Conservation (phyloP, 176 grass and related monocot species). For the Stipa capillata region DNA sequence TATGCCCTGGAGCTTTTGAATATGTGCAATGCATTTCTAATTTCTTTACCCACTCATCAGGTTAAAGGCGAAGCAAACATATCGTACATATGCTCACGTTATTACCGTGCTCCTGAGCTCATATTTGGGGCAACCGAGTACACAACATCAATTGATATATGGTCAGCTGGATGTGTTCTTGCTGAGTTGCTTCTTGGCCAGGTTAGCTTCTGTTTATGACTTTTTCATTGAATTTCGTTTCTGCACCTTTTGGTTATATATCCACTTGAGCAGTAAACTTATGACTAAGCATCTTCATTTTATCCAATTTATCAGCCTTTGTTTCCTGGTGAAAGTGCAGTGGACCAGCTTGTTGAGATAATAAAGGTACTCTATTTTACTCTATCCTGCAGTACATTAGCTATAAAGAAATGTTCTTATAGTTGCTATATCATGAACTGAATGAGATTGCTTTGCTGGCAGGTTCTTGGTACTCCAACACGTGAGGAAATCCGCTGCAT, state of each 20-base stretch:
- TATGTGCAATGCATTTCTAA: background rate
- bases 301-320: constrained; percentile 33
- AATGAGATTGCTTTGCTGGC: constrained; percentile 1
- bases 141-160: constrained; percentile 96
- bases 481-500: constrained; percentile 74
- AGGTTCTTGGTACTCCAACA: constrained; percentile 84
- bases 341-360: constrained; percentile 73
- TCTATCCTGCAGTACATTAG: background rate
- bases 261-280: background rate
- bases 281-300: constrained; percentile 9
- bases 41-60: constrained; percentile 25
- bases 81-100: constrained; percentile 97
- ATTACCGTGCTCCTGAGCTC: constrained; percentile 95
- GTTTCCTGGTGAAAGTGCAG: constrained; percentile 67
- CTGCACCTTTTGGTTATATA: background rate
- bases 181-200: constrained; percentile 93
- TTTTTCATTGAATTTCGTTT: background rate
- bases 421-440: background rate
- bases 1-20: background rate
- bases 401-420: background rate
- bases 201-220: constrained; percentile 25
- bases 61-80: constrained; percentile 95
- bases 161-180: constrained; percentile 97
- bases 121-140: constrained; percentile 98
- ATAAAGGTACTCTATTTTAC: constrained; percentile 40